phyloP scores from a whole-genome alignment of 83 land plant species.

The Larix sibirica region DNA sequence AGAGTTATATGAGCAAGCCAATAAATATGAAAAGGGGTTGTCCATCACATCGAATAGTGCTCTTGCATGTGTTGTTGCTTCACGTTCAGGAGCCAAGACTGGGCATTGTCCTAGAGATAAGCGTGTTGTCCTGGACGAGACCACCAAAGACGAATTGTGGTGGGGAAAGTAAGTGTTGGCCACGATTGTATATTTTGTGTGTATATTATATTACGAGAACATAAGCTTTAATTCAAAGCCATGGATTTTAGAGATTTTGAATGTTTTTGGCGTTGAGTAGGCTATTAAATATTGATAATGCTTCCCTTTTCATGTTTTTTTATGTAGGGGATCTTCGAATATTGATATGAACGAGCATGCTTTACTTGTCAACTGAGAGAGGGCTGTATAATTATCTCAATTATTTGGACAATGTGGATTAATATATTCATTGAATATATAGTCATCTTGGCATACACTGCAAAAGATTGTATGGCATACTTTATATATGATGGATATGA shows the following conservation, averaged over 20 bases:
- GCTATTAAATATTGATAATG: neutral
- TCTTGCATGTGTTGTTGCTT: constrained; percentile 32
- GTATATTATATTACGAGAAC: neutral
- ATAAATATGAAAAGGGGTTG: constrained; percentile 80
- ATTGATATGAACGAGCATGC: constrained; percentile 93
- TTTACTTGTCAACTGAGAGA: constrained; percentile 75
- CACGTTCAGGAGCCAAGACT: constrained; percentile 85
- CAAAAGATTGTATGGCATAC: neutral
- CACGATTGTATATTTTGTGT: neutral
- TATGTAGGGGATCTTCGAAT: constrained; percentile 76
- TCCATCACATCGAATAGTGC: constrained; percentile 78
- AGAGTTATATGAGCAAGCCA: constrained; percentile 89
- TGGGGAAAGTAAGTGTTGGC: constrained; percentile 79
- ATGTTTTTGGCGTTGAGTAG: neutral
- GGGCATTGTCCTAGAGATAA: constrained; percentile 86
- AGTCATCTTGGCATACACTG: neutral
- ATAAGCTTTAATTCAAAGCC: neutral
- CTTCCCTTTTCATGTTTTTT: neutral
- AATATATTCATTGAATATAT: neutral
- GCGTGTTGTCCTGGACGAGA: constrained; percentile 75
- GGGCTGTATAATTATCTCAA: constrained; percentile 87
- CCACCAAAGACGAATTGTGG: constrained; percentile 73
- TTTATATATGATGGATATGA: neutral
- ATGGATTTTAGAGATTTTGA: neutral
- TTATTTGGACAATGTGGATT: constrained; percentile 71